Conservation (phyloP, 2,329 filamentous ascomycete genomes). For the Scleromitrula shiraiana region DNA sequence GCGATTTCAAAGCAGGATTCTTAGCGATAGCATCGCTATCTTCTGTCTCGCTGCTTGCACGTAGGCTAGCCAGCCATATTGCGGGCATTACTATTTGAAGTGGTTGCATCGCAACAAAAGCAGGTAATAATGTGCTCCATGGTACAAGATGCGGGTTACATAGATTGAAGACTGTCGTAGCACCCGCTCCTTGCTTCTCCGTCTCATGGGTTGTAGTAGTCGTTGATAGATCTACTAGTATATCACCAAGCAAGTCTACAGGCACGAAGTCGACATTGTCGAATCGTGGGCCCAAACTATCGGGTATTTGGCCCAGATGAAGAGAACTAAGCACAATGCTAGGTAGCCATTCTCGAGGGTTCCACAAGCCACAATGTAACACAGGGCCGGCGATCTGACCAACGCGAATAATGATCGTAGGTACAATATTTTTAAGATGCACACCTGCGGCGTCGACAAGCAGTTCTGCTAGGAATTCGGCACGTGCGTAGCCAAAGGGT, state of each 20-base stretch:
- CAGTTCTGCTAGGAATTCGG: conserved; percentile 25
- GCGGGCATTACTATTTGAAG: neutral
- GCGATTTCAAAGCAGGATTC: neutral
- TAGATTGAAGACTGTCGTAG: neutral
- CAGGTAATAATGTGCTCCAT: neutral
- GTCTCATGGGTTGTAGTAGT: neutral
- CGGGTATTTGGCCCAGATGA: conserved; percentile 32
- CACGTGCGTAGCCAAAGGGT: conserved; percentile 27
- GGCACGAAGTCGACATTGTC: conserved; percentile 38
- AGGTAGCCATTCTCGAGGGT: conserved; percentile 49
- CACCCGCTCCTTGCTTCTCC: too few species aligned
- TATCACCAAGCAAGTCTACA: conserved; percentile 33
- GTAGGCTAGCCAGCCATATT: neutral
- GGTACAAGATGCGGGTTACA: neutral
- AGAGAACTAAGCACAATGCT: conserved; percentile 34
- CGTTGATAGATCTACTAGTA: conserved; percentile 30
- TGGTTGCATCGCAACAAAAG: neutral
- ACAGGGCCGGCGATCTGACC: conserved; percentile 39
- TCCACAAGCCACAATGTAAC: conserved; percentile 41
- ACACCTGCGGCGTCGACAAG: conserved; percentile 30
- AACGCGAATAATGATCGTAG: conserved; percentile 32
- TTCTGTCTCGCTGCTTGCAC: neutral
- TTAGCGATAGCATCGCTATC: neutral
- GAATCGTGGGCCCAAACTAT: conserved; percentile 27
- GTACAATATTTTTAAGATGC: neutral